These are phyloP conservation scores for Chimonanthus praecox DNA, from an alignment of 164 flowering plant species.

Conservation along the genomic window DNA sequence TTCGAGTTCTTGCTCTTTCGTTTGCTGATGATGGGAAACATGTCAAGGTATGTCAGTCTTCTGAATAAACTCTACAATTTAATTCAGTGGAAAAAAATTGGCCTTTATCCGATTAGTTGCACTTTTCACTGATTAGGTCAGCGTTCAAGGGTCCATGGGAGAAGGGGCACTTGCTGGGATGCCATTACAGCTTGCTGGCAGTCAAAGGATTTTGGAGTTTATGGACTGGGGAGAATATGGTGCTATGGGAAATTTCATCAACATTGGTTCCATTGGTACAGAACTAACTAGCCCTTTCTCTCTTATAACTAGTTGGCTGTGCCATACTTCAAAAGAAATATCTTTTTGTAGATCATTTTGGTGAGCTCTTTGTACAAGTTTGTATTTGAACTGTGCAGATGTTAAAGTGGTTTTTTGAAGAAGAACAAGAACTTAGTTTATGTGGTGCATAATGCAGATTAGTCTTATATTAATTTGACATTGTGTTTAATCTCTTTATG, in stretches of 20 bases:
- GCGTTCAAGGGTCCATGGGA: conserved; percentile 99
- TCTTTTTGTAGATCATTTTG: neutral
- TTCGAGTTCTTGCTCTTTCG: conserved; percentile 75
- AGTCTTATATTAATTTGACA: neutral
- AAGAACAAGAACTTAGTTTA: neutral
- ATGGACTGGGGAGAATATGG: conserved; percentile 98
- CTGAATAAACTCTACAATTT: neutral
- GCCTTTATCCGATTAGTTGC: neutral
- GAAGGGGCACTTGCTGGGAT: conserved; percentile 91
- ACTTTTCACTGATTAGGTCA: conserved; percentile 44
- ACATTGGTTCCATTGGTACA: conserved; percentile 88
- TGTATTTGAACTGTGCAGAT: neutral
- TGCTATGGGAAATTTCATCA: conserved; percentile 71
- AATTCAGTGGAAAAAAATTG: neutral
- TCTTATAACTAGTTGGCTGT: neutral
- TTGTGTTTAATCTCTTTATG: neutral
- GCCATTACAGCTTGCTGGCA: conserved; percentile 97
- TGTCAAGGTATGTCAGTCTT: conserved; percentile 55
- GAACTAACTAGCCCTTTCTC: neutral
- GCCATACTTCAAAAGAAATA: neutral
- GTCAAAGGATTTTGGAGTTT: conserved; percentile 75
- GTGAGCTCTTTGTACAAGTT: neutral
- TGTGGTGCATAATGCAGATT: too few species aligned
- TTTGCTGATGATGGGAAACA: conserved; percentile 96
- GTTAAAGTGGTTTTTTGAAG: neutral